Percentiles rank a stretch among this genome's conserved stretches.
Evolutionary conservation across 495 filamentous ascomycete species (phyloP).

Genomic region (Penicillium desertorum): DNA sequence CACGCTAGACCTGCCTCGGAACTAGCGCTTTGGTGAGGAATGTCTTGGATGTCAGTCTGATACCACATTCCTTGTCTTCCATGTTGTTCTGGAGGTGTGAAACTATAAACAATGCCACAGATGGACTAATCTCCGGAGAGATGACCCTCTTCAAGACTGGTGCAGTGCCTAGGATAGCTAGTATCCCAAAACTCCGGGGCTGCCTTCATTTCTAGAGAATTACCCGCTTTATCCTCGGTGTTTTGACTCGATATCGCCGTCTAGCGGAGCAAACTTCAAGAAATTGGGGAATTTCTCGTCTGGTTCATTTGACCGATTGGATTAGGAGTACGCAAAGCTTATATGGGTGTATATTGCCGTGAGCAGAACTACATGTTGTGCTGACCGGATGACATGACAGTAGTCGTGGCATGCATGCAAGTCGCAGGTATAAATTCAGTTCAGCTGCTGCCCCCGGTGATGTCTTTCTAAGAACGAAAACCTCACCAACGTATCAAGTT

Average conservation of each 20-base stretch:
- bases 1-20: not conserved
- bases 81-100: conserved; percentile 9
- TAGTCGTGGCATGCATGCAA: not conserved
- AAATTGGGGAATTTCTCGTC: not conserved
- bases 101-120: conserved; percentile 17
- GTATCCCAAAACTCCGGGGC: not conserved
- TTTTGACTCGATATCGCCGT: not conserved
- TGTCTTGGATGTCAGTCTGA: conserved; percentile 15
- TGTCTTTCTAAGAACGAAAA: not conserved
- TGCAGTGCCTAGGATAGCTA: conserved; percentile 7
- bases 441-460: not conserved
- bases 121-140: conserved; percentile 10
- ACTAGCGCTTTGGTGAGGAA: conserved; percentile 16
- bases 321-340: not conserved
- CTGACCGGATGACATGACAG: not conserved
- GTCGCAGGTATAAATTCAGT: not conserved
- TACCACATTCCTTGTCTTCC: conserved; percentile 1
- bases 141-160: conserved; percentile 20
- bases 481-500: not conserved
- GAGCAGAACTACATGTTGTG: not conserved
- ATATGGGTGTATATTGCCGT: not conserved
- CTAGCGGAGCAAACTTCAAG: not conserved
- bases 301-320: not conserved
- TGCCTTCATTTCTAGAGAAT: not conserved
- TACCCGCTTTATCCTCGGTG: not conserved